Conservation (phyloP, 1,284 basidiomycete genomes). For the Xerocomus cyaneibrunnescens region DNA sequence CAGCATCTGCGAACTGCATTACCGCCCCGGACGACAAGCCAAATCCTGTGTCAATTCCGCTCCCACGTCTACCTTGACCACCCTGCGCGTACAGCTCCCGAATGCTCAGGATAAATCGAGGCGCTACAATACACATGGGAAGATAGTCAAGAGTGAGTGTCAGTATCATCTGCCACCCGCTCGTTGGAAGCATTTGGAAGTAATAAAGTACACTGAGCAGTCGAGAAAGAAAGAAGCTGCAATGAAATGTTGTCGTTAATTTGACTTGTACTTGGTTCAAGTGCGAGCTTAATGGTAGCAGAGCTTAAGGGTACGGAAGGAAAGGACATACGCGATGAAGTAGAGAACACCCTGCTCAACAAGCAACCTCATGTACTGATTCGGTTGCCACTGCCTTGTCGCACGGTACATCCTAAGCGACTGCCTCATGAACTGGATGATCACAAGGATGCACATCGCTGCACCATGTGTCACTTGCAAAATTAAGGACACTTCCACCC, state of each 20-base stretch:
- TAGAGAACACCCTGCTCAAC: background rate
- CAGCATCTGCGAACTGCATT: conserved; percentile 4
- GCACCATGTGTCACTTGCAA: background rate
- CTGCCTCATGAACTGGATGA: background rate
- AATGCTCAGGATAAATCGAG: conserved; percentile 12
- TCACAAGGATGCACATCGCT: background rate
- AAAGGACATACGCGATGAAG: conserved; percentile 3
- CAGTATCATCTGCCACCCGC: background rate
- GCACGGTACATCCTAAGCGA: background rate
- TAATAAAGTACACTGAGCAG: background rate
- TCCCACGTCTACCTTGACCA: too few species aligned
- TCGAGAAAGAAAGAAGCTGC: background rate
- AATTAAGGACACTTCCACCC: background rate
- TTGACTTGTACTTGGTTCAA: background rate
- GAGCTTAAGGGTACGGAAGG: background rate
- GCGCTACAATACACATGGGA: background rate
- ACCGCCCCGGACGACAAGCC: background rate
- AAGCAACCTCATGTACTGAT: background rate
- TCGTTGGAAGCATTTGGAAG: background rate
- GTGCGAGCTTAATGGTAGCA: background rate
- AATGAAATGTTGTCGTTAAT: background rate
- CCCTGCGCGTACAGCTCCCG: conserved; percentile 8
- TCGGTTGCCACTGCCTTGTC: conserved; percentile 4
- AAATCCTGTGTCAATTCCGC: background rate
- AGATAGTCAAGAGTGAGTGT: background rate